Base-by-base conservation (phyloP, 805 yeast genomes). In the Saturnispora galanensis region DNA sequence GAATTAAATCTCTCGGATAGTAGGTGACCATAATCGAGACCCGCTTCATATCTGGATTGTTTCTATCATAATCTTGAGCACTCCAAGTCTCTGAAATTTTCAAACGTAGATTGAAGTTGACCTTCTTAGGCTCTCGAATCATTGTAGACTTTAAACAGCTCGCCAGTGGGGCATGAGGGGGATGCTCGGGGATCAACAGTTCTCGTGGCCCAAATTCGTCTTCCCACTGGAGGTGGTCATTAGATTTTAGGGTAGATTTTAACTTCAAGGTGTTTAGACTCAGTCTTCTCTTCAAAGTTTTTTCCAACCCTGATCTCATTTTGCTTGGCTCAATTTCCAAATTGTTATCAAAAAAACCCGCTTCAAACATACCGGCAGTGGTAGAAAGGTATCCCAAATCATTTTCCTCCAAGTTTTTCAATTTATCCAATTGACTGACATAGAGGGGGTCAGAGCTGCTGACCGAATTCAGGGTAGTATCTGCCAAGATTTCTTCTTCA, bases 61-160 rank as follows among this genome's bases (percentile, higher is more conserved):
- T 71, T 41, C 86, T 67, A 52, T 76, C 72, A 56, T 80, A 80
- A 50, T 66, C 59, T 10, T 62, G 60, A 3, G 78, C 64, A 1
- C 81, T 68, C 51, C 66, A 71, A 1, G 85, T 77, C 43, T 74
- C 74, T 49, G 28, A 8, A 13, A 31, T 28, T 15, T 31, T 30
- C 10, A 36, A 21, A 10, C 26, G 34, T 10, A 13, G 13, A 26
- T 36, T 32, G 28, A 42, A 35, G n/a, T 33, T 33, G 12, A 35
- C 40, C 15, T n/a, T 10, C 26, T 21, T 21, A 8, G 26, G 26
- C 26, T 21, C 26, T 21, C 6, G 8, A 21, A 5, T 21, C 26
- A 21, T 21, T 21, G 26, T 35, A 5, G 26, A 32, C 37, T 45
- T 49, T 31, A 53, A 29, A 40, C 51, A 45, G 35, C 53, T 38